phyloP scores from a whole-genome alignment of 768 basidiomycete species.

The Lenzites betulinus region DNA sequence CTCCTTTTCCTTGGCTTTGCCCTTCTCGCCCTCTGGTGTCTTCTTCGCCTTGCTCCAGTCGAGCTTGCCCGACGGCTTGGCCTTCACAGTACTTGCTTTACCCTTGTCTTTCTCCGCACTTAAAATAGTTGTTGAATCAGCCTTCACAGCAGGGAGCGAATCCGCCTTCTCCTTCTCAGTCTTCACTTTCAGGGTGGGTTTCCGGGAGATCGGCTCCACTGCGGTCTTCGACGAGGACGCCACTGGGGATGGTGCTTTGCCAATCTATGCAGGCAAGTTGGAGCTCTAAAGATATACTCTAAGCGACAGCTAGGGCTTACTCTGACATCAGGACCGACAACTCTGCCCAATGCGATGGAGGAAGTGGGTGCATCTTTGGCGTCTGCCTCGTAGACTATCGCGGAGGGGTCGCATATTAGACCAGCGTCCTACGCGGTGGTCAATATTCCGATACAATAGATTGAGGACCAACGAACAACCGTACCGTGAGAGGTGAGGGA shows the following conservation, averaged over 20 bases:
- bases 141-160: neutral
- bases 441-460: no score
- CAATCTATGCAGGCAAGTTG: slow-evolving; percentile 11
- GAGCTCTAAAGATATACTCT: neutral
- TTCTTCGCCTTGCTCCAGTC: slow-evolving; percentile 62
- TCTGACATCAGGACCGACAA: slow-evolving; percentile 32
- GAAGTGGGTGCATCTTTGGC: slow-evolving; percentile 26
- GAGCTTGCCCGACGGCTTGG: slow-evolving; percentile 48
- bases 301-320: slow-evolving; percentile 16
- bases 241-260: slow-evolving; percentile 18
- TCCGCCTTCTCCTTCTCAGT: slow-evolving; percentile 8
- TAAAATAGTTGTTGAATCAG: neutral
- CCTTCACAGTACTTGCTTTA: slow-evolving; percentile 34
- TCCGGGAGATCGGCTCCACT: slow-evolving; percentile 9
- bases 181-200: slow-evolving; percentile 18
- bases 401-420: slow-evolving; percentile 40
- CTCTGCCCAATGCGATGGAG: slow-evolving; percentile 26
- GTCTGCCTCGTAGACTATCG: slow-evolving; percentile 37
- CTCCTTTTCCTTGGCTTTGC: slow-evolving; percentile 14
- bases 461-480: slow-evolving; percentile 22
- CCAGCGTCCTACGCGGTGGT: slow-evolving; percentile 42
- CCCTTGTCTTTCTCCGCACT: slow-evolving; percentile 21
- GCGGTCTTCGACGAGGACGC: slow-evolving; percentile 20
- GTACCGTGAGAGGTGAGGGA: slow-evolving; percentile 59
- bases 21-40: slow-evolving; percentile 18